Conservation (phyloP, 2,329 filamentous ascomycete genomes). For the Zymoseptoria passerinii region DNA sequence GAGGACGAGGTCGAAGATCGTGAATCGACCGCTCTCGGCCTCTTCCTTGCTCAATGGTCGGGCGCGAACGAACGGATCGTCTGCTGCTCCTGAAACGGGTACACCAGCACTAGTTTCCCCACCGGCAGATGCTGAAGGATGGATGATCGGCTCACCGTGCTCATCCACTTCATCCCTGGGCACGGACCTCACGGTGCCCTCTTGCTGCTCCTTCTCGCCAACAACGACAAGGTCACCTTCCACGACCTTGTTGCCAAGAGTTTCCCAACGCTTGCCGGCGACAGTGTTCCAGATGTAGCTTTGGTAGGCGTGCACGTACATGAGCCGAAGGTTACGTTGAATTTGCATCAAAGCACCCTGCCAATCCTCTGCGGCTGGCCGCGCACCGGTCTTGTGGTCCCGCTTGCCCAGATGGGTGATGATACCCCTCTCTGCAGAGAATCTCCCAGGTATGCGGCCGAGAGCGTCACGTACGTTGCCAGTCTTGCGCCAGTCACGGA, state of each 20-base stretch:
- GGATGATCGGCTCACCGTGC: slow-evolving; percentile 58
- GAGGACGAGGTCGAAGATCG: slow-evolving; percentile 80
- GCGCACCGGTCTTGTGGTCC: slow-evolving; percentile 38
- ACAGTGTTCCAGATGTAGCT: slow-evolving; percentile 88
- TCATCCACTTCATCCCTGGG: slow-evolving; percentile 42
- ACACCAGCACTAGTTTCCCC: slow-evolving; percentile 2
- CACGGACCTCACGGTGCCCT: slow-evolving; percentile 34
- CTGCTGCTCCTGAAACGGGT: slow-evolving; percentile 14
- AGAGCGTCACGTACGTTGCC: slow-evolving; percentile 46
- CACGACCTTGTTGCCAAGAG: slow-evolving; percentile 64
- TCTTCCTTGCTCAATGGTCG: slow-evolving; percentile 70
- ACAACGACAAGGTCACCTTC: slow-evolving; percentile 77
- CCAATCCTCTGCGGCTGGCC: slow-evolving; percentile 56
- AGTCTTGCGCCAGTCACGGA: slow-evolving; percentile 61
- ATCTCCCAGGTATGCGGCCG: slow-evolving; percentile 66
- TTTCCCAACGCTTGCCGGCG: slow-evolving; percentile 70
- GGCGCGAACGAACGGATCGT: slow-evolving; percentile 58
- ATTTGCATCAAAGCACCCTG: slow-evolving; percentile 74
- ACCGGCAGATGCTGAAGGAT: slow-evolving; percentile 37
- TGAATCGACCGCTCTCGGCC: slow-evolving; percentile 64
- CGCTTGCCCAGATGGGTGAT: slow-evolving; percentile 61
- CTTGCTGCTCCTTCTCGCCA: slow-evolving; percentile 44
- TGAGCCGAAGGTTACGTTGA: slow-evolving; percentile 71
- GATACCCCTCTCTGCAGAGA: slow-evolving; percentile 68
- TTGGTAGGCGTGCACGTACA: slow-evolving; percentile 97